phyloP scores from a whole-genome alignment of 2,329 filamentous ascomycete genomes.

The Alternaria burnsii region DNA sequence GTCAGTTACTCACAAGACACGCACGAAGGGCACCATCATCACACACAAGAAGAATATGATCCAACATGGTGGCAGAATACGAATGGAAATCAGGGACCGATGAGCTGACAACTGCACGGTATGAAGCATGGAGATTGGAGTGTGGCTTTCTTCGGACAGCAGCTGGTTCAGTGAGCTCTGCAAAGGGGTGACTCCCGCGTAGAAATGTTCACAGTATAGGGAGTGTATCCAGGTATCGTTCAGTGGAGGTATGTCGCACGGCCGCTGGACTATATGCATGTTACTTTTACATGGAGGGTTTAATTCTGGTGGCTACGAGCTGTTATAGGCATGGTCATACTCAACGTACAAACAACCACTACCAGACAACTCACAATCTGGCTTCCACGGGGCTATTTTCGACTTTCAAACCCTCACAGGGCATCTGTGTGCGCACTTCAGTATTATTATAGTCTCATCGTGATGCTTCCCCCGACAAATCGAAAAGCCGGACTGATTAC shows the following conservation, averaged over 20 bases:
- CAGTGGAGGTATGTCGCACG: neutral
- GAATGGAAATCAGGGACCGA: constrained; percentile 8
- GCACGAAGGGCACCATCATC: constrained; percentile 13
- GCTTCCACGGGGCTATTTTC: neutral
- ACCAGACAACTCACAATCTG: neutral
- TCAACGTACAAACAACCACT: neutral
- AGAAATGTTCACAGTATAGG: neutral
- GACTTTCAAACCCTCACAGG: neutral
- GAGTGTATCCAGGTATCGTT: neutral
- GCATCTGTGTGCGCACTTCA: neutral
- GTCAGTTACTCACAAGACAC: constrained; percentile 4
- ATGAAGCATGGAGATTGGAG: neutral
- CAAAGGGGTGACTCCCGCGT: neutral
- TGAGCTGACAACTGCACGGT: constrained; percentile 12
- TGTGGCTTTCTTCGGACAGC: neutral
- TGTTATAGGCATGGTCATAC: neutral
- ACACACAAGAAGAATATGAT: constrained; percentile 13
- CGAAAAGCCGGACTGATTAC: neutral
- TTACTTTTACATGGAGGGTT: neutral
- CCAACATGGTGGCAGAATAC: constrained; percentile 19
- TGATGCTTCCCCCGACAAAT: neutral
- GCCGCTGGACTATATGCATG: neutral
- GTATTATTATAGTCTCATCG: neutral
- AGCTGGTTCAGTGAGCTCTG: neutral
- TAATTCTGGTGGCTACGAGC: neutral